Conservation (phyloP, 768 basidiomycete genomes). For the Candolleomyces aberdarensis region DNA sequence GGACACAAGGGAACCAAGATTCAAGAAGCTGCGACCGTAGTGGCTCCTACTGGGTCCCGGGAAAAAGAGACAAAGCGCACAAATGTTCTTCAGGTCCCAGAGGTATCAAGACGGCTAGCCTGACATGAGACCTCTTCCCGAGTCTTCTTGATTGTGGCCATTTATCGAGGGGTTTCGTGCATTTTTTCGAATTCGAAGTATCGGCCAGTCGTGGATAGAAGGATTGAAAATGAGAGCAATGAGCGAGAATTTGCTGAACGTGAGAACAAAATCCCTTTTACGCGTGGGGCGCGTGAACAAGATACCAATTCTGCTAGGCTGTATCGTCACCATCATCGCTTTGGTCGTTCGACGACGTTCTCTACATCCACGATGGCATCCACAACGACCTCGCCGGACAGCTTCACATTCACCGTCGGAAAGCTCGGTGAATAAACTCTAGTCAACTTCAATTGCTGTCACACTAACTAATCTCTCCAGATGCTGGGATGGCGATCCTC, state of each 20-base stretch:
- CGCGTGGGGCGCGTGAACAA: neutral
- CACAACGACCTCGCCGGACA: slow-evolving; percentile 44
- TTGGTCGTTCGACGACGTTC: neutral
- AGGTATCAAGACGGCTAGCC: too few relatives aligned
- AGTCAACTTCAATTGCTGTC: neutral
- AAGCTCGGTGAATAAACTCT: slow-evolving; percentile 74
- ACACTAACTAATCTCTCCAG: slow-evolving; percentile 34
- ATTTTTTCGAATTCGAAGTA: too few relatives aligned
- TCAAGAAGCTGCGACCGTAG: too few relatives aligned
- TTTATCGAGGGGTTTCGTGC: too few relatives aligned
- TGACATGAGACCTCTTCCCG: too few relatives aligned
- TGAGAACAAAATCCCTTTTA: neutral
- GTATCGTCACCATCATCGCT: neutral
- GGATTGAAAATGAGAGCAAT: neutral
- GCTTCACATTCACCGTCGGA: slow-evolving; percentile 90
- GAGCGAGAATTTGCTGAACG: slow-evolving; percentile 9
- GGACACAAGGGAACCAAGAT: too few relatives aligned
- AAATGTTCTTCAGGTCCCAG: too few relatives aligned
- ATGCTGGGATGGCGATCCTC: slow-evolving; percentile 96
- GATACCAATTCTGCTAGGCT: neutral
- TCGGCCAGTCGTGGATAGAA: too few relatives aligned
- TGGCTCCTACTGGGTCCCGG: too few relatives aligned
- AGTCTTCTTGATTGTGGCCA: too few relatives aligned
- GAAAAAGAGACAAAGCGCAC: too few relatives aligned
- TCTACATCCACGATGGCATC: slow-evolving; percentile 9